Conservation (phyloP, 2,329 filamentous ascomycete genomes). For the Epichloe aotearoae region DNA sequence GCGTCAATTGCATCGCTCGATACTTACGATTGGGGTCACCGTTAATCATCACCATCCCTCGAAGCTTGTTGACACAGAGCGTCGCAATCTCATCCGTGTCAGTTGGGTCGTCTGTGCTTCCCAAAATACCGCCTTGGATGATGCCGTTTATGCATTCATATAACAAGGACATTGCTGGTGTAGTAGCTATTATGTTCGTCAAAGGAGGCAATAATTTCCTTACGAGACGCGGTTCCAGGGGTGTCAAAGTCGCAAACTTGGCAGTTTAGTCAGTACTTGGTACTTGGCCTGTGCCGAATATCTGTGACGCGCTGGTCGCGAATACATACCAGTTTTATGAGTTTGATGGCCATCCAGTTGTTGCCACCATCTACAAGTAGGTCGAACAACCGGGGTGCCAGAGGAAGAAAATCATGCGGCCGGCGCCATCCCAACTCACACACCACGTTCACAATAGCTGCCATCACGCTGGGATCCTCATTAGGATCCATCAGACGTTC, state of each 20-base stretch:
- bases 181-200: slow-evolving; percentile 86
- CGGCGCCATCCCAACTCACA: slow-evolving; percentile 92
- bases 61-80: slow-evolving; percentile 81
- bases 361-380: slow-evolving; percentile 83
- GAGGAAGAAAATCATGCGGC: slow-evolving; percentile 82
- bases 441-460: slow-evolving; percentile 91
- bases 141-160: slow-evolving; percentile 99
- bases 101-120: slow-evolving; percentile 62
- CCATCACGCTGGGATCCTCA: slow-evolving; percentile 86
- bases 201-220: slow-evolving; percentile 84
- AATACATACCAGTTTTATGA: slow-evolving; percentile 74
- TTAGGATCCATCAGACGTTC: slow-evolving; percentile 80
- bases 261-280: slow-evolving; percentile 10
- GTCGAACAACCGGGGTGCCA: slow-evolving; percentile 86
- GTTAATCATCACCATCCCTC: slow-evolving; percentile 88
- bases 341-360: slow-evolving; percentile 99
- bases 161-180: slow-evolving; percentile 90
- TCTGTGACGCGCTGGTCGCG: not conserved
- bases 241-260: slow-evolving; percentile 87
- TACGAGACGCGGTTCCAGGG: slow-evolving; percentile 79
- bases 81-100: slow-evolving; percentile 86
- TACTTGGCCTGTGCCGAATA: not conserved
- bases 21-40: slow-evolving; percentile 80
- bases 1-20: not conserved
- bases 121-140: slow-evolving; percentile 88